phyloP scores from a whole-genome alignment of 495 filamentous ascomycete genomes.

The Endocarpon pusillum region DNA sequence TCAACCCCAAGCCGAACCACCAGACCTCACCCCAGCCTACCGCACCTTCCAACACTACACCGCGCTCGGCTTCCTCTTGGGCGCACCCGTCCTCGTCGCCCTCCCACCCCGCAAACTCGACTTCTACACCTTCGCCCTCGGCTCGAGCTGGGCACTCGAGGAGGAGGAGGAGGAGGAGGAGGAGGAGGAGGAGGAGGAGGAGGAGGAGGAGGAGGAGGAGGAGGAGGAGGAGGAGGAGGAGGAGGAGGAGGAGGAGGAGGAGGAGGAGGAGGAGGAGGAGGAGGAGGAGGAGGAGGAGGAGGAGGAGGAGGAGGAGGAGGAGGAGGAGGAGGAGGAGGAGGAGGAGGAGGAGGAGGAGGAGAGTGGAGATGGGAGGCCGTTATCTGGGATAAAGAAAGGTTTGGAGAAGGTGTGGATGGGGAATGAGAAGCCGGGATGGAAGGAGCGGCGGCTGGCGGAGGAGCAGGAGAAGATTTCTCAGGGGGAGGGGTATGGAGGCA shows the following conservation, averaged over 20 bases:
- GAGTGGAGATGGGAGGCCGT: too few relatives aligned
- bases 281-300: constrained; percentile 57
- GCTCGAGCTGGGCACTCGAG: constrained; percentile 32
- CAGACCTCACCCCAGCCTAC: constrained; percentile 26
- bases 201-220: constrained; percentile 22
- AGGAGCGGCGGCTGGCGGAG: too few relatives aligned
- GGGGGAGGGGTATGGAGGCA: constrained; percentile 58
- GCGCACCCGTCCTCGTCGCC: constrained; percentile 49
- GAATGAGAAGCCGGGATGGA: too few relatives aligned
- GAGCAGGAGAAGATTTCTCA: too few relatives aligned
- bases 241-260: constrained; percentile 48
- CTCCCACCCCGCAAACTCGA: constrained; percentile 71
- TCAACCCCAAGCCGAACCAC: background rate
- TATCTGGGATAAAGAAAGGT: too few relatives aligned
- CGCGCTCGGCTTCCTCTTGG: constrained; percentile 45
- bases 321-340: too few relatives aligned
- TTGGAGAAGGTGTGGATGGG: too few relatives aligned
- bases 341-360: too few relatives aligned
- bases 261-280: constrained; percentile 48
- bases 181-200: constrained; percentile 14
- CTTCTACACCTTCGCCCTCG: constrained; percentile 39
- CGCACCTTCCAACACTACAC: constrained; percentile 37
- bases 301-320: constrained; percentile 54
- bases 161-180: constrained; percentile 25
- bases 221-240: constrained; percentile 47